Conservation (phyloP, 2,329 filamentous ascomycete genomes). For the Pseudocercospora ulei region DNA sequence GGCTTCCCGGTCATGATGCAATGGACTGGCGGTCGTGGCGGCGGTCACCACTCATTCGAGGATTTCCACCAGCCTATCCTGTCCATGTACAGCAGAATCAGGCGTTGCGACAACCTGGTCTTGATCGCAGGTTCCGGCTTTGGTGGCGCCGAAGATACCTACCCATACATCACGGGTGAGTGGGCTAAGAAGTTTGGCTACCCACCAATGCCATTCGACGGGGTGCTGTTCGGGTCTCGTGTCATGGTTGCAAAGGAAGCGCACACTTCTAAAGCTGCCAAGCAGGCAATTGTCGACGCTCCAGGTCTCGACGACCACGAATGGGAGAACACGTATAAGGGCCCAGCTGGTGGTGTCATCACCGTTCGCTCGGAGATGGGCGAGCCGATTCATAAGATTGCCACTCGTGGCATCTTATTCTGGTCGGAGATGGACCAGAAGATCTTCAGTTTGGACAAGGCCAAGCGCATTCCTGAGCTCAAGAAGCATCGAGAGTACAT, state of each 20-base stretch:
- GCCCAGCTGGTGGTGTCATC: conserved; percentile 81
- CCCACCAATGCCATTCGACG: conserved; percentile 88
- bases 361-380: conserved; percentile 98
- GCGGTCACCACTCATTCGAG: conserved; percentile 89
- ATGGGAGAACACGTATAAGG: conserved; percentile 92
- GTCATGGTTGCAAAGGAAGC: conserved; percentile 94
- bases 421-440: conserved; percentile 99
- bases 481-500: conserved; percentile 84
- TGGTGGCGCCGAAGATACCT: conserved; percentile 79
- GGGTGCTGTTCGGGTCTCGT: conserved; percentile 78
- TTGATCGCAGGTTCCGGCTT: conserved; percentile 87
- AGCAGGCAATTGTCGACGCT: conserved; percentile 81
- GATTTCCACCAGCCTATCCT: conserved; percentile 90
- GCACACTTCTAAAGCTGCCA: conserved; percentile 75
- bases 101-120: conserved; percentile 76
- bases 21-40: conserved; percentile 89
- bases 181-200: conserved; percentile 85
- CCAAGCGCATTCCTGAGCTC: conserved; percentile 77
- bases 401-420: conserved; percentile 88
- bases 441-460: conserved; percentile 93
- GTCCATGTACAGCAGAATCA: conserved; percentile 81
- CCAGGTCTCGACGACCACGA: conserved; percentile 68
- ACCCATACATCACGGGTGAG: conserved; percentile 78
- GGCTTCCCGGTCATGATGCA: conserved; percentile 86
- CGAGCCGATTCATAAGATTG: conserved; percentile 97